These are phyloP conservation scores for Artemisia annua DNA, from an alignment of 129 eudicot species.

Conservation along the genomic window DNA sequence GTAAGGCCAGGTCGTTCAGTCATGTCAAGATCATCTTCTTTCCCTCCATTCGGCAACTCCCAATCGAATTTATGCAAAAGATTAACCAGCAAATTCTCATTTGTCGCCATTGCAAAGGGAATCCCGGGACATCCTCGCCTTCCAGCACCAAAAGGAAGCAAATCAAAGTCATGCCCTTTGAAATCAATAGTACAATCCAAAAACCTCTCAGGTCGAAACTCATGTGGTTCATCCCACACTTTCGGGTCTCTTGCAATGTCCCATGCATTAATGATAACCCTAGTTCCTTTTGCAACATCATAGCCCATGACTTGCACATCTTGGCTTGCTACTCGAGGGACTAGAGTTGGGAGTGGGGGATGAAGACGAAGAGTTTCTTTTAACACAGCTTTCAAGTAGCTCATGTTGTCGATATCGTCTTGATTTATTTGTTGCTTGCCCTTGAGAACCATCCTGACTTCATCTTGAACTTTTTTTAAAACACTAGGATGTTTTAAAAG, in stretches of 20 bases:
- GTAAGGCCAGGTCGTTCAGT: constrained; percentile 33
- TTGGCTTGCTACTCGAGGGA: constrained; percentile 37
- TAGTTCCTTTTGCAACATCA: constrained; percentile 43
- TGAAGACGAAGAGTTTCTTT: constrained; percentile 55
- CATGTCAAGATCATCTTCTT: constrained; percentile 40
- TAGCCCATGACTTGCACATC: constrained; percentile 43
- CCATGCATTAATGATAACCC: constrained; percentile 45
- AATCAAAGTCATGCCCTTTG: constrained; percentile 43
- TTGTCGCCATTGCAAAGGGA: constrained; percentile 37
- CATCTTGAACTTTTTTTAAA: constrained; percentile 34
- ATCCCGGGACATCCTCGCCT: constrained; percentile 58
- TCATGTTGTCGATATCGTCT: constrained; percentile 40
- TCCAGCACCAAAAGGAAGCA: constrained; percentile 61
- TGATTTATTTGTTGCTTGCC: constrained; percentile 15
- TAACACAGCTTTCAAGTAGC: constrained; percentile 41
- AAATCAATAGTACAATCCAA: constrained; percentile 37
- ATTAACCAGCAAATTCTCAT: constrained; percentile 45
- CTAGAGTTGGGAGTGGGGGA: constrained; percentile 47
- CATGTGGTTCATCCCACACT: constrained; percentile 40
- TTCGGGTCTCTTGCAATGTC: constrained; percentile 51
- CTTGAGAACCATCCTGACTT: constrained; percentile 28
- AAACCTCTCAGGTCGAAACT: constrained; percentile 55
- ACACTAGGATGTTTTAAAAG: constrained; percentile 37
- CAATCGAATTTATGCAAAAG: constrained; percentile 45
- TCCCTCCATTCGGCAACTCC: constrained; percentile 38